Conservation (phyloP, 345 rosid species). For the Pseudoturritis turrita region DNA sequence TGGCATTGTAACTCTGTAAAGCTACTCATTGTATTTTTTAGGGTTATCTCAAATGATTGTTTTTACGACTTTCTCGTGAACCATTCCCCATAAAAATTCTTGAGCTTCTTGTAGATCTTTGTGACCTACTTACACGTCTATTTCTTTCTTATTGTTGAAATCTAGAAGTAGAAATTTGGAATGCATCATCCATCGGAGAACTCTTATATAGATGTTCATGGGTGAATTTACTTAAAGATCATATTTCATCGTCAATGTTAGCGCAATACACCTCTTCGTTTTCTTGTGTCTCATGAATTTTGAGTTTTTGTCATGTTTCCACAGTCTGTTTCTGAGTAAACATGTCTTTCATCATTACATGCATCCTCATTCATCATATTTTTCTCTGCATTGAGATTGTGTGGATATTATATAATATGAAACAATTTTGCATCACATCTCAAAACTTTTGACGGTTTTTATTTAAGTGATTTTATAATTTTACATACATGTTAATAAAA, state of each 20-base stretch:
- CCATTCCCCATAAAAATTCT: too few species aligned
- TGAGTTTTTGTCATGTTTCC: not conserved
- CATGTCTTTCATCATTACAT: not conserved
- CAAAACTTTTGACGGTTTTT: too few species aligned
- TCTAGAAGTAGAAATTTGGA: not conserved
- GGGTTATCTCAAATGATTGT: not conserved
- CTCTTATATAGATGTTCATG: not conserved
- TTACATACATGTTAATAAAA: too few species aligned
- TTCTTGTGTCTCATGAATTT: not conserved
- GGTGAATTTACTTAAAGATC: not conserved
- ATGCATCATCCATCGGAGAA: not conserved
- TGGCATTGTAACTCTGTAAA: not conserved
- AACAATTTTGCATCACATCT: not conserved
- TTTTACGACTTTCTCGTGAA: not conserved
- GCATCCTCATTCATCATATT: not conserved
- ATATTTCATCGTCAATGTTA: not conserved
- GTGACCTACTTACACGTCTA: not conserved
- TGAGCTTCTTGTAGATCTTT: not conserved
- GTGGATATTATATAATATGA: not conserved
- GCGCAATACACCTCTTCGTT: not conserved
- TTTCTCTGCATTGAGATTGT: not conserved
- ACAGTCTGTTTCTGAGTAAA: not conserved
- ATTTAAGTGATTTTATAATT: too few species aligned
- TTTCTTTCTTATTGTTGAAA: not conserved
- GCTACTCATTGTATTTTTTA: not conserved